Conservation (phyloP, 2,329 filamentous ascomycete species). For the Fusarium virguliforme region DNA sequence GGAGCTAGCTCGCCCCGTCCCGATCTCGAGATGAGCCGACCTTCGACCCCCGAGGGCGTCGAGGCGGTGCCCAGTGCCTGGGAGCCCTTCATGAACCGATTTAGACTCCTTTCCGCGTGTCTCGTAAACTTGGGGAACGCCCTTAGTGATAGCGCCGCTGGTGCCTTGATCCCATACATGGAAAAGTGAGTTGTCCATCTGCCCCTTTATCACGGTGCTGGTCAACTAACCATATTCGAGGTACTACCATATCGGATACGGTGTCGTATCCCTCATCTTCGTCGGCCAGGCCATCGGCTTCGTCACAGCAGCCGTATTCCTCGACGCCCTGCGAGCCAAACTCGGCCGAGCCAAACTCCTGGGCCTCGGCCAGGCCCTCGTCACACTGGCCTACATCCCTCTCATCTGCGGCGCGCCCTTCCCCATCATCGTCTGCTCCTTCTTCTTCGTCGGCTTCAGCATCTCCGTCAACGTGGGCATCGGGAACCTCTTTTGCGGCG, state of each 20-base stretch:
- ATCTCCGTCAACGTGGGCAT: conserved; percentile 71
- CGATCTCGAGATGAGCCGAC: conserved; percentile 69
- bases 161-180: conserved; percentile 86
- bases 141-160: conserved; percentile 81
- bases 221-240: conserved; percentile 52
- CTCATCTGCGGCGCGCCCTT: conserved; percentile 81
- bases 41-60: conserved; percentile 63
- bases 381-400: conserved; percentile 75
- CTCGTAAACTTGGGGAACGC: conserved; percentile 79
- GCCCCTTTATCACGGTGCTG: not conserved
- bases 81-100: conserved; percentile 78
- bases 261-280: conserved; percentile 86
- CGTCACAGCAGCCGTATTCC: conserved; percentile 78
- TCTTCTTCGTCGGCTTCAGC: conserved; percentile 77
- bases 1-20: conserved; percentile 25
- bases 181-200: conserved; percentile 65
- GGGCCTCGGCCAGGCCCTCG: conserved; percentile 70
- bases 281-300: conserved; percentile 84
- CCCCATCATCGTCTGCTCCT: conserved; percentile 75
- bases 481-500: conserved; percentile 72
- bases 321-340: conserved; percentile 74
- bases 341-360: conserved; percentile 78
- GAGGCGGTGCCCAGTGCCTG: conserved; percentile 71
- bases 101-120: conserved; percentile 75
- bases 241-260: conserved; percentile 82